These are phyloP conservation scores for Alternaria brassicae DNA, from an alignment of 2,329 filamentous ascomycete genomes.

Conservation along the genomic window DNA sequence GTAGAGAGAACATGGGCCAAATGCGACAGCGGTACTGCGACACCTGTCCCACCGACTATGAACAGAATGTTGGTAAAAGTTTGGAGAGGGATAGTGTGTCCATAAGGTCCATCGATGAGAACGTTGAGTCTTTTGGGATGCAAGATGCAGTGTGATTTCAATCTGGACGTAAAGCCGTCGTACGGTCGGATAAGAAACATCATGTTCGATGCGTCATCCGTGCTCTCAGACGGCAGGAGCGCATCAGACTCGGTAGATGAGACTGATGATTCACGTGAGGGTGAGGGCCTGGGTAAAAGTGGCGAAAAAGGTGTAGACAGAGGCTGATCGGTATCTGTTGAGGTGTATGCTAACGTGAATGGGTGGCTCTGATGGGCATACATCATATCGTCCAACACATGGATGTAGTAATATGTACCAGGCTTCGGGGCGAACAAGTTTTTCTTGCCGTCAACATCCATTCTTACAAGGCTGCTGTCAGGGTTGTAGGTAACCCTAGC, in stretches of 20 bases:
- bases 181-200: constrained; percentile 61
- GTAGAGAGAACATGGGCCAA: constrained; percentile 25
- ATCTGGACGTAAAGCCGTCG: constrained; percentile 59
- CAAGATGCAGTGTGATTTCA: constrained; percentile 36
- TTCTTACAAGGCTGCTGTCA: constrained; percentile 54
- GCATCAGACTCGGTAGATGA: constrained; percentile 42
- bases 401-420: constrained; percentile 61
- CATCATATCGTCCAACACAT: constrained; percentile 53
- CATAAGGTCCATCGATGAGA: constrained; percentile 61
- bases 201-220: constrained; percentile 32
- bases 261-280: constrained; percentile 14
- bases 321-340: constrained; percentile 3
- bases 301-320: constrained; percentile 17
- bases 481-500: constrained; percentile 55
- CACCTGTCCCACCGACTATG: constrained; percentile 47
- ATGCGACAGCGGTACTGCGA: constrained; percentile 45
- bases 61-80: constrained; percentile 51
- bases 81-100: constrained; percentile 52
- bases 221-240: constrained; percentile 22
- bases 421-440: constrained; percentile 48
- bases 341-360: constrained; percentile 48
- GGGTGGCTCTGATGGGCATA: constrained; percentile 60
- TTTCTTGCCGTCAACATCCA: constrained; percentile 54
- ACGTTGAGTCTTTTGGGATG: constrained; percentile 45
- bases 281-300: constrained; percentile 14